Evolutionary conservation across 441 rosid genomes (phyloP).

Genomic region (Pelargonium cotyledonis): DNA sequence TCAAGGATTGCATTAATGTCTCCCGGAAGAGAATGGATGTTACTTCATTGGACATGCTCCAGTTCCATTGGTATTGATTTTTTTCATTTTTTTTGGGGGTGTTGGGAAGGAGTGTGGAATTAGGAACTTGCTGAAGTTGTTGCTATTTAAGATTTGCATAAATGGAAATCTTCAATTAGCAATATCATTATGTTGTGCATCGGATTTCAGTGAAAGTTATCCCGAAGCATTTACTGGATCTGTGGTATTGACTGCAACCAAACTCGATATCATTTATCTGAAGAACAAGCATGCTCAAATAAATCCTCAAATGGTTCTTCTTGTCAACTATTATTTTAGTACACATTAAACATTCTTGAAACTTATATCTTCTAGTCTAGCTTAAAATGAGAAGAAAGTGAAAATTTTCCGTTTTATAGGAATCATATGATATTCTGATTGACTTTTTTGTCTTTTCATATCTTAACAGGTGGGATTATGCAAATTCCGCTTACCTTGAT

Average conservation of each 20-base stretch:
- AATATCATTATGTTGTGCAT: neutral
- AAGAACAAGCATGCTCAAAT: neutral
- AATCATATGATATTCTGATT: neutral
- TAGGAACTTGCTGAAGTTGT: neutral
- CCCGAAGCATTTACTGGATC: neutral
- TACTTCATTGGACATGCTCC: constrained; percentile 88
- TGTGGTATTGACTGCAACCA: neutral
- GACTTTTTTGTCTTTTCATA: constrained; percentile 5
- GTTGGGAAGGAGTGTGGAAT: neutral
- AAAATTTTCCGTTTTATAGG: neutral
- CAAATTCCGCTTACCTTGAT: constrained; percentile 82
- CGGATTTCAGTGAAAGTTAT: neutral
- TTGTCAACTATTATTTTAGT: constrained; percentile 3
- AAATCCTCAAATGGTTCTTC: neutral
- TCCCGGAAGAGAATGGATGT: constrained; percentile 95
- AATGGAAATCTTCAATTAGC: neutral
- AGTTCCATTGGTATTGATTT: constrained; percentile 74
- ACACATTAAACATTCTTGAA: neutral
- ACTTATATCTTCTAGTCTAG: neutral
- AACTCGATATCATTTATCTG: neutral
- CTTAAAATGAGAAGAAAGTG: neutral
- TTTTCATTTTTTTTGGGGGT: neutral
- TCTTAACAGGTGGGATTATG: constrained; percentile 83
- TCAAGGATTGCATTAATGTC: constrained; percentile 56
- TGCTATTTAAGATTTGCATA: neutral